Percentiles rank a stretch among this genome's conserved stretches.
These are phyloP conservation scores for Fusarium hostae DNA, from an alignment of 2,329 filamentous ascomycete species.

Conservation along the genomic window DNA sequence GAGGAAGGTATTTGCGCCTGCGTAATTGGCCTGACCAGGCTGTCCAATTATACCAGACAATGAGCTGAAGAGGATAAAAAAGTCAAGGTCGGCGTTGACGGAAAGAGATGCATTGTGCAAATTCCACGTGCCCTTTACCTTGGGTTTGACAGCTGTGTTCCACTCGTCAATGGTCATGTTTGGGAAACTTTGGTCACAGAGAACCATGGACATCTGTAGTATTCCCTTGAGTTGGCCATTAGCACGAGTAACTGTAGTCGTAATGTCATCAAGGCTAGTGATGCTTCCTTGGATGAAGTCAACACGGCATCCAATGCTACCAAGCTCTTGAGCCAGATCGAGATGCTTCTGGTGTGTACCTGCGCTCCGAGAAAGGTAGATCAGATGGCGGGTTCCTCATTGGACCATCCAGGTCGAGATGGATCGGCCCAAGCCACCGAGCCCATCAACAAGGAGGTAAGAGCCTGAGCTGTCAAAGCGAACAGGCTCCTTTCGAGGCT, in stretches of 20 bases:
- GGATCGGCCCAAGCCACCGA: neutral
- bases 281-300: constrained; percentile 2
- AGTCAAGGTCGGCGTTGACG: neutral
- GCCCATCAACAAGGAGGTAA: neutral
- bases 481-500: neutral
- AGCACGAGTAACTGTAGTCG: neutral
- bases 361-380: constrained; percentile 3
- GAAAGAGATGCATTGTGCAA: neutral
- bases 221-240: neutral
- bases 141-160: neutral
- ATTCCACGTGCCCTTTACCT: neutral
- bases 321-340: neutral
- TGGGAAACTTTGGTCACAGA: neutral
- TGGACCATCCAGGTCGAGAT: constrained; percentile 4
- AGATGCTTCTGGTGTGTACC: neutral
- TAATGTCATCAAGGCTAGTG: neutral
- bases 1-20: constrained; percentile 6
- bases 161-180: neutral
- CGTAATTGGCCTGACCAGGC: constrained; percentile 4
- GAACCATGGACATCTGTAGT: constrained; percentile 6
- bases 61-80: constrained; percentile 7
- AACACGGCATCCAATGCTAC: neutral
- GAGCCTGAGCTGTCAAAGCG: neutral
- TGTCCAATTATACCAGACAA: neutral
- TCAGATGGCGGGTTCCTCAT: neutral